These are phyloP conservation scores for Symbiodinium natans DNA, from an alignment of 73 alveolate genomes.

Conservation along the genomic window DNA sequence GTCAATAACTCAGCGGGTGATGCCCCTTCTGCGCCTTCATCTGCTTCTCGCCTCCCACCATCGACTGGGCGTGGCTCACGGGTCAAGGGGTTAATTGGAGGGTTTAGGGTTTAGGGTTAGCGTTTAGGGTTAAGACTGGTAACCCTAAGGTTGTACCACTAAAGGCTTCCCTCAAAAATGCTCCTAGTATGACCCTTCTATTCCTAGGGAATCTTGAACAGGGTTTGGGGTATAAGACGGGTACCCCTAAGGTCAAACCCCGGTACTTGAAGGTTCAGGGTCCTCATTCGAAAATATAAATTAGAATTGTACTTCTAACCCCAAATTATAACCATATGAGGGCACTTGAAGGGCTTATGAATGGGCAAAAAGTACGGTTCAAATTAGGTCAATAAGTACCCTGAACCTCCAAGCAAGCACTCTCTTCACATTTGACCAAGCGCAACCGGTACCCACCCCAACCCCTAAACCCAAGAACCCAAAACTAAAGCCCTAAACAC, in stretches of 20 bases:
- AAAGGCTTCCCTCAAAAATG: neutral
- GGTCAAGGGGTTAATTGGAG: neutral
- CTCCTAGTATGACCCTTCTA: neutral
- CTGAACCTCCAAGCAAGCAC: too few relatives aligned
- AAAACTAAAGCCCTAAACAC: too few relatives aligned
- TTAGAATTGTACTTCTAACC: too few relatives aligned
- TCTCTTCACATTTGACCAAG: too few relatives aligned
- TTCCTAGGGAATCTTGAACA: neutral
- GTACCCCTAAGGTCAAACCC: neutral
- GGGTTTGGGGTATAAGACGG: neutral
- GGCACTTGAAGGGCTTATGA: too few relatives aligned
- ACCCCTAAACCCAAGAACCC: too few relatives aligned
- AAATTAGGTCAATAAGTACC: too few relatives aligned
- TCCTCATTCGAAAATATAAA: neutral
- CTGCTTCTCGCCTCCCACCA: constrained; percentile 48
- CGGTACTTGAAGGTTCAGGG: neutral
- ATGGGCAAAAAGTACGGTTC: too few relatives aligned
- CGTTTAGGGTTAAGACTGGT: neutral
- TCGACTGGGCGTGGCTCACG: constrained; percentile 3
- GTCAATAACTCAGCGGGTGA: neutral
- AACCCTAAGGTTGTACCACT: neutral
- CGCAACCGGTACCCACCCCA: too few relatives aligned
- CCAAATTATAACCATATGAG: too few relatives aligned
- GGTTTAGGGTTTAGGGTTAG: neutral
- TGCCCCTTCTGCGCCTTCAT: constrained; percentile 1